A percentile compares a stretch with the other conserved stretches of the same genome.
Conservation (phyloP, 176 grass and related monocot species). For the Rhipidocladum racemiflorum region DNA sequence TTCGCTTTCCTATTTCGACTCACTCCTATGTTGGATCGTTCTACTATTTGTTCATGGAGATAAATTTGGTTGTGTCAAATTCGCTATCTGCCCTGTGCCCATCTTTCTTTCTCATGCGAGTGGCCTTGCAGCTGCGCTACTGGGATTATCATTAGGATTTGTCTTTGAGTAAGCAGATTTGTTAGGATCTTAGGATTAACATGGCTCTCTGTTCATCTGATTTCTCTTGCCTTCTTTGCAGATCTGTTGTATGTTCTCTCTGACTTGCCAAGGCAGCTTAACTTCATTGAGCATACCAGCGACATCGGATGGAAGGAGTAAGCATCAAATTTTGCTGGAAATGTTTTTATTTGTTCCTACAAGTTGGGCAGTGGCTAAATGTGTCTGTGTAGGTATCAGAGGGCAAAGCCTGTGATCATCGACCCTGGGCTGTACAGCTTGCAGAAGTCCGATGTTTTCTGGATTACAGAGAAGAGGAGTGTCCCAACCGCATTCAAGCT, state of each 20-base stretch:
- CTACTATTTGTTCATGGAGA: neutral
- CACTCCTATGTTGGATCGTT: neutral
- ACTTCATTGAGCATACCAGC: conserved; percentile 97
- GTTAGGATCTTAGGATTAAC: neutral
- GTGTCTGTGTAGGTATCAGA: conserved; percentile 68
- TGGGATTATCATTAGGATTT: neutral
- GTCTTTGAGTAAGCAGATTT: neutral
- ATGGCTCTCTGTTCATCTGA: neutral
- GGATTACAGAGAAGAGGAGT: conserved; percentile 88
- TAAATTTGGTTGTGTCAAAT: neutral
- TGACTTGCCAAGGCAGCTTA: conserved; percentile 77
- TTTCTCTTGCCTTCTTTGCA: conserved; percentile 28
- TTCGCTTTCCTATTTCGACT: conserved; percentile 29
- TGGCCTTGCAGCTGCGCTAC: neutral
- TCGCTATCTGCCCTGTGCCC: neutral
- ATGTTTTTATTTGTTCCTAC: conserved; percentile 11
- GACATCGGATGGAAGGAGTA: conserved; percentile 99
- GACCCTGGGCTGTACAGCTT: conserved; percentile 89
- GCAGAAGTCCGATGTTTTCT: conserved; percentile 93
- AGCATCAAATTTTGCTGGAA: conserved; percentile 21
- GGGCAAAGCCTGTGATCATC: conserved; percentile 94
- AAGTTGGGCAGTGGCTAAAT: conserved; percentile 13
- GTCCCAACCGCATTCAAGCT: conserved; percentile 97
- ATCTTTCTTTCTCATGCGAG: neutral
- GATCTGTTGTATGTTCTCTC: conserved; percentile 82